These are phyloP conservation scores for Colletotrichum horii DNA, from an alignment of 2,329 filamentous ascomycete species.

Conservation along the genomic window DNA sequence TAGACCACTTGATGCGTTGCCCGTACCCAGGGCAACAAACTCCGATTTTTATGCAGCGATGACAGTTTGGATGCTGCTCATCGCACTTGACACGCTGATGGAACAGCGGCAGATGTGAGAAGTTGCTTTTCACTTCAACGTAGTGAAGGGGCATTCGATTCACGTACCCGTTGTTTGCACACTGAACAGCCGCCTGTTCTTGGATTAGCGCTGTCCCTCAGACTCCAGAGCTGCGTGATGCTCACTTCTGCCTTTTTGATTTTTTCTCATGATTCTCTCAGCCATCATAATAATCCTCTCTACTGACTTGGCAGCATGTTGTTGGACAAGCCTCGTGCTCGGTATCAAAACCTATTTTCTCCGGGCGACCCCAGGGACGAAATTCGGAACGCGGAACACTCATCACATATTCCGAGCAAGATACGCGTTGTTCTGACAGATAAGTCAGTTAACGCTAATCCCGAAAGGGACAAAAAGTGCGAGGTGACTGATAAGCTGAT, in stretches of 20 bases:
- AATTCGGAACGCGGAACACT: neutral
- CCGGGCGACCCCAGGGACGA: too few relatives aligned
- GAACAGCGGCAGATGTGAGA: neutral
- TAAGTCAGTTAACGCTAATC: neutral
- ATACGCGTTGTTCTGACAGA: neutral
- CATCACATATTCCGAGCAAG: neutral
- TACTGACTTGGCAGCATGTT: too few relatives aligned
- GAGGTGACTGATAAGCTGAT: neutral
- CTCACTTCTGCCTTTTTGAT: neutral
- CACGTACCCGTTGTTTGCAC: neutral
- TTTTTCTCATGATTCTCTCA: too few relatives aligned
- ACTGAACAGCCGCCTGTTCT: neutral
- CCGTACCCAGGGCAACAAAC: neutral
- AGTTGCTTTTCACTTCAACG: neutral
- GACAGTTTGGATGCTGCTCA: neutral
- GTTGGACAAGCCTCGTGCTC: too few relatives aligned
- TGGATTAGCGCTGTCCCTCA: neutral
- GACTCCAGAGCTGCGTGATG: neutral
- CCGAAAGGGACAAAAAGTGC: neutral
- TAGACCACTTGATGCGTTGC: neutral
- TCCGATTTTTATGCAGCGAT: neutral
- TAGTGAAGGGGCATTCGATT: neutral
- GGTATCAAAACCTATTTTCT: too few relatives aligned
- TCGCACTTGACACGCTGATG: neutral
- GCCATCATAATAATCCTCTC: too few relatives aligned